Evolutionary conservation across 805 yeast species (phyloP), one percentile per base, ranked within the genome.

Genomic region (Metschnikowia drakensbergensis): DNA sequence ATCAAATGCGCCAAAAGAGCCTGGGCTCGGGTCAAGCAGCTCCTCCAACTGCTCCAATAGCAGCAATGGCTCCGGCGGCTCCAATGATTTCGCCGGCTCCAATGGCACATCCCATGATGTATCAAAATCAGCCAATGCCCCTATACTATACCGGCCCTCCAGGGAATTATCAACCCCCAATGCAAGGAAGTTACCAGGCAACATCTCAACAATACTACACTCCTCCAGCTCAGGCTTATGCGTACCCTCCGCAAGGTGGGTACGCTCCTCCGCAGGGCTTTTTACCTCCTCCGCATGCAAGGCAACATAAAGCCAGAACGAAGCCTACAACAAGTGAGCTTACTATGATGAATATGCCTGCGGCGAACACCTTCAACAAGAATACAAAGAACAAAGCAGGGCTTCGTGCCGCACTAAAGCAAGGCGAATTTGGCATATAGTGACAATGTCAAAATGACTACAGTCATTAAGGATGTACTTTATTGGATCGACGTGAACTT

Each of bases 361-460:
- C 73, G 5, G 69, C 75, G 4, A 66, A 59, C 23, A 65, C 59
- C 46, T 57, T 66, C 43, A 60, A 66, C 29, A 74, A 74, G 59
- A 80, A 71, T 58, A 63, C 67, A 45, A 67, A 61, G 25, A 79
- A 79, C 55, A 81, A 83, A 57, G 83, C 80, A 37, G 72, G 76
- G 46, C 71, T 86, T 39, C 74, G 89, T 56, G 76, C 81, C 45
- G 87, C 88, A 1, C 74, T 86, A 42, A 77, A 79, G 58, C 81
- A 79, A 48, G 86, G 86, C 29, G 76, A 76, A 47, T 86, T 84
- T 67, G 92, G 92, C 40, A 83, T 86, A 33, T 84, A 66, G 25
- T 17, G 1, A 17, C 17, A 1, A 17, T 17, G 17, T 17, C 28
- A 35, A 22, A 2, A 6, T 5, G 33, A 31, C 11, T 29, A 29